Evolutionary conservation across 208 protist genomes (phyloP).

Genomic region (Strigomonas oncopelti): DNA sequence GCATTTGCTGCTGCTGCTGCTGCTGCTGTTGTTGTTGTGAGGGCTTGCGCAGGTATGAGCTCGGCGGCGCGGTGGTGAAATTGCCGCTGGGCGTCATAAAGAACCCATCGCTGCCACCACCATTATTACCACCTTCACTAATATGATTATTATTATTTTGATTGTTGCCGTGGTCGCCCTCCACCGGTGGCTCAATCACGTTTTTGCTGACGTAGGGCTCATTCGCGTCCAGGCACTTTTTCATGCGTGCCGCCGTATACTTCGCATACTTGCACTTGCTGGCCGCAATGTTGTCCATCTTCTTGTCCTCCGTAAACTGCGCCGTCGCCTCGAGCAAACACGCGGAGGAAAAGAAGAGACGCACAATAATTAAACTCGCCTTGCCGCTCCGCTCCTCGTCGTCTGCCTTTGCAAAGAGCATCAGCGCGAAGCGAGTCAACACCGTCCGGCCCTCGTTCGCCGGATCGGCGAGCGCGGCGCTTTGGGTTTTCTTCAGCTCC

Average conservation of each 20-base stretch:
- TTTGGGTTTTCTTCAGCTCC: conserved; percentile 37
- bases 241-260: conserved; percentile 71
- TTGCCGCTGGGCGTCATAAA: not conserved
- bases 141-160: not conserved
- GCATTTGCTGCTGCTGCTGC: not conserved
- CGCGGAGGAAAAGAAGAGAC: conserved; percentile 64
- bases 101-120: not conserved
- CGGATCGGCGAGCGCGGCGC: conserved; percentile 23
- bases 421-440: conserved; percentile 58
- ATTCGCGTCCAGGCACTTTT: conserved; percentile 52
- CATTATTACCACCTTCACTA: not conserved
- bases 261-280: conserved; percentile 80
- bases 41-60: conserved; percentile 15
- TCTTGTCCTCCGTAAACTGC: conserved; percentile 68
- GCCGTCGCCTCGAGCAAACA: conserved; percentile 75
- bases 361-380: conserved; percentile 47
- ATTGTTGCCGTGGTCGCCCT: not conserved
- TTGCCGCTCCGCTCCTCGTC: conserved; percentile 63
- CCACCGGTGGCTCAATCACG: conserved; percentile 17
- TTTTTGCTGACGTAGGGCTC: conserved; percentile 59
- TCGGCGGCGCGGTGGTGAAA: conserved; percentile 18
- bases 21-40: not conserved
- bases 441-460: conserved; percentile 52
- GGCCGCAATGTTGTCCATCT: conserved; percentile 53
- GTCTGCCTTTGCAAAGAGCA: conserved; percentile 76